Base-by-base conservation (phyloP, 2,329 filamentous ascomycete species). In the Hymenoscyphus scutula region DNA sequence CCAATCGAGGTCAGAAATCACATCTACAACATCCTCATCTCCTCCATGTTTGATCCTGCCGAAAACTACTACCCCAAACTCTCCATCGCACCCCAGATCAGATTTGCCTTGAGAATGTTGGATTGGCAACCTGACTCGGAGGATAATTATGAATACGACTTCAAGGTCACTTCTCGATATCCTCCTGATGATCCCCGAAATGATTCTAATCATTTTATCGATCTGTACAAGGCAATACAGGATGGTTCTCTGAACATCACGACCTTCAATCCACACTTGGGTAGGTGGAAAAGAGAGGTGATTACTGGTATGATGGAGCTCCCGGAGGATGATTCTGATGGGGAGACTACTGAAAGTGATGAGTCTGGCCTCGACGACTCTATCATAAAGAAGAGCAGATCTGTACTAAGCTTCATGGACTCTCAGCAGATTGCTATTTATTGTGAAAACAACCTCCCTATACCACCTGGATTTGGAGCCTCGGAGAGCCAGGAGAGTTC, bases 21-120 rank as follows among this genome's bases (percentile, higher is more conserved):
- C n/a, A 41, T 57, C 32, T 57, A 57, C 34, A 17, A 17, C 3
- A 32, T 57, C 23, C 55, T 57, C n/a, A 13, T 57, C 34, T 57
- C 55, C 11, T 27, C 32, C 2, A 32, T 57, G 55, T 38, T 57
- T 10, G 19, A 23, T 15, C 29, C 17, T 5, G 2, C 11, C 19
- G n/a, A 57, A 10, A n/a, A 41, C 13, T 27, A 57, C 34, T 27
- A 13, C 34, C 55, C 55, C 32, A 25, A 57, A 27, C 11, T 57
- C 11, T 34, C 32, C 5, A 19, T 27, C 8, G n/a, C 19, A 6
- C 32, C 23, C 25, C 19, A 34, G 45, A 57, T 57, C 19, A 25
- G 11, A 8, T 57, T 57, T 10, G 23, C 53, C 23, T 54, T 54
- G 25, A 30, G 53, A 54, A 13, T 11, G 2, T 19, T 30, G 17